phyloP scores from a whole-genome alignment of 225 moss, liverwort and hornwort species.

The Sphagnum tenellum region DNA sequence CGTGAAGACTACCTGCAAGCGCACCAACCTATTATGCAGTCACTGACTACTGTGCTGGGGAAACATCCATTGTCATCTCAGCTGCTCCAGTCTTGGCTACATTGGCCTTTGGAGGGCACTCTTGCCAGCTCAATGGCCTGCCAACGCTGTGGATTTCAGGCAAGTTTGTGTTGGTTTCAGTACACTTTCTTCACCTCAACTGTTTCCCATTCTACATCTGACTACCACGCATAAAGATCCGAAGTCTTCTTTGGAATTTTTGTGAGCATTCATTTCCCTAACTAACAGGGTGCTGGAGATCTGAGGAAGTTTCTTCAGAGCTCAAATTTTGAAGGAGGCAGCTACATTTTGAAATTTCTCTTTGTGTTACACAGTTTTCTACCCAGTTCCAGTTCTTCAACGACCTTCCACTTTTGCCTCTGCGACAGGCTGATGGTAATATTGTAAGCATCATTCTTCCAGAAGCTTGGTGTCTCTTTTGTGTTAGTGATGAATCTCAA shows the following conservation, averaged over 20 bases:
- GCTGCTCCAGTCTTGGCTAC: conserved; percentile 66
- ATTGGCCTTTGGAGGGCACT: conserved; percentile 94
- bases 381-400: conserved; percentile 86
- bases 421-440: conserved; percentile 57
- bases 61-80: conserved; percentile 20
- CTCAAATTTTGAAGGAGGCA: no score
- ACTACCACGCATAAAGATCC: no score
- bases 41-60: conserved; percentile 51
- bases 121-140: conserved; percentile 83
- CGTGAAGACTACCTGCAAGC: conserved; percentile 64
- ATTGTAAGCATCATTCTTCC: conserved; percentile 40
- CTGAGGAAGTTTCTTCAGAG: no score
- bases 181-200: not conserved
- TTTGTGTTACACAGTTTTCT: conserved; percentile 57
- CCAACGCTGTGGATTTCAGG: conserved; percentile 82
- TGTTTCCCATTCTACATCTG: not conserved
- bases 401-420: conserved; percentile 66
- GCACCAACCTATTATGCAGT: conserved; percentile 70
- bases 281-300: no score
- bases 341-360: no score
- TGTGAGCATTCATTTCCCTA: no score
- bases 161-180: conserved; percentile 7
- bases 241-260: no score
- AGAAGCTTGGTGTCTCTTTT: not conserved
- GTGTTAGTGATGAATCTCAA: no score